Conservation (phyloP, 75 land plant genomes). For the Pseudotsuga menziesii region DNA sequence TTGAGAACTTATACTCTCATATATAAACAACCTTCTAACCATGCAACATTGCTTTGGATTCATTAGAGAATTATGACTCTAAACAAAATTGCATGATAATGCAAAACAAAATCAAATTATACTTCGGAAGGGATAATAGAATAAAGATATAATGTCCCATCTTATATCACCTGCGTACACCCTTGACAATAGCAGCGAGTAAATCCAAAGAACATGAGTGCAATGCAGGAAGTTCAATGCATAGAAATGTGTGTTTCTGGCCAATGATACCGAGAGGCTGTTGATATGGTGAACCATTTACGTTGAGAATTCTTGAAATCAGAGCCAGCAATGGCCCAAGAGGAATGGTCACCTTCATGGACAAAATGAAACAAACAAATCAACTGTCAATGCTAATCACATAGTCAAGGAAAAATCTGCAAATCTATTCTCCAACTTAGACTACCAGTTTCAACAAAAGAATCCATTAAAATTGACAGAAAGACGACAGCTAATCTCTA, state of each 20-base stretch:
- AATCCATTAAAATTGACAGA: background rate
- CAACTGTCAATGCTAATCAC: background rate
- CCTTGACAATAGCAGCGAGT: constrained; percentile 55
- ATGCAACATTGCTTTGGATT: too few relatives aligned
- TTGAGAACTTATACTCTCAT: too few relatives aligned
- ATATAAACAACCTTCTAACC: too few relatives aligned
- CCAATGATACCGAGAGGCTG: constrained; percentile 21
- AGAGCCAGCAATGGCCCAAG: constrained; percentile 47
- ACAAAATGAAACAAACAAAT: background rate
- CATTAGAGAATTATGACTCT: too few relatives aligned
- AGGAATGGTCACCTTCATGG: constrained; percentile 44
- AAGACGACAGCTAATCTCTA: background rate
- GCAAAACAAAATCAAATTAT: too few relatives aligned
- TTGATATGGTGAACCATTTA: constrained; percentile 66
- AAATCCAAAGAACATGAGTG: constrained; percentile 66
- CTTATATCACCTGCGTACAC: constrained; percentile 38
- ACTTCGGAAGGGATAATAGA: too few relatives aligned
- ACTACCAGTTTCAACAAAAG: background rate
- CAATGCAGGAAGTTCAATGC: constrained; percentile 80
- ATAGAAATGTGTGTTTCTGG: constrained; percentile 67
- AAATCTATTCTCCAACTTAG: background rate
- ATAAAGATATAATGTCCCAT: too few relatives aligned
- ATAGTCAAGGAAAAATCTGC: background rate
- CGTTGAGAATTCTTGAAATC: constrained; percentile 56
- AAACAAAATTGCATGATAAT: too few relatives aligned